Evolutionary conservation across 2,329 filamentous ascomycete species (phyloP), one percentile per base, ranked within the genome.

Genomic region (Arthrinium puccinioides): DNA sequence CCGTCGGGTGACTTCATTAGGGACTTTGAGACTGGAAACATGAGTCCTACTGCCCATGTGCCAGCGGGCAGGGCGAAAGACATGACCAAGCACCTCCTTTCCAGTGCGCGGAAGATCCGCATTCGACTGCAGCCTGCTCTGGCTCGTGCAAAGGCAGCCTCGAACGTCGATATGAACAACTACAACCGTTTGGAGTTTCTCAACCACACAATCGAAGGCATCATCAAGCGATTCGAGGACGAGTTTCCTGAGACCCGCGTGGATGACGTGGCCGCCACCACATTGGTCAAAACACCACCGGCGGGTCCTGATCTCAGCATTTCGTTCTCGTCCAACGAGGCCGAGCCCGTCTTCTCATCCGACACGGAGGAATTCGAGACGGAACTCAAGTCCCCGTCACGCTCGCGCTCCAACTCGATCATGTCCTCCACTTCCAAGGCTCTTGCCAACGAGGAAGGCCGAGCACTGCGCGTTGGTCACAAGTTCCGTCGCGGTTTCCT

Each of bases 211-310:
- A 71, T 98, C 9, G 75, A 88, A 52, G 82, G 84, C 47, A 96
- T 97, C 64, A 97, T 97, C 53, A 82, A 87, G 56, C 84, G 92
- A 20, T 98, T 97, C 56, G 92, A 97, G 59, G 85, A 94, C 56
- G 90, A 97, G 60, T 97, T 88, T 52, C 92, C 92, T 0, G 90
- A 97, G 55, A 94, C 86, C 1, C 79, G 87, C 24, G 67, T 51
- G 11, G 46, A 55, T 24, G 52, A 52, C 15, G 43, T 52, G 5
- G 56, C 53, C 2, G 40, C 50, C n/a, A 46, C 49, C n/a, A 32
- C 45, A 6, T 46, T 52, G 2, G 50, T 52, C 28, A 40, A 34
- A 28, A 51, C 43, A 41, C 50, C 49, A 38, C 47, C 43, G 21
- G 29, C 44, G 8, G 39, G 28, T 8, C 45, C 45, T 5, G 48